Evolutionary conservation across 306 rosid species (phyloP), one percentile per base, ranked within the genome.

Genomic region (Elaeagnus macrophylla): DNA sequence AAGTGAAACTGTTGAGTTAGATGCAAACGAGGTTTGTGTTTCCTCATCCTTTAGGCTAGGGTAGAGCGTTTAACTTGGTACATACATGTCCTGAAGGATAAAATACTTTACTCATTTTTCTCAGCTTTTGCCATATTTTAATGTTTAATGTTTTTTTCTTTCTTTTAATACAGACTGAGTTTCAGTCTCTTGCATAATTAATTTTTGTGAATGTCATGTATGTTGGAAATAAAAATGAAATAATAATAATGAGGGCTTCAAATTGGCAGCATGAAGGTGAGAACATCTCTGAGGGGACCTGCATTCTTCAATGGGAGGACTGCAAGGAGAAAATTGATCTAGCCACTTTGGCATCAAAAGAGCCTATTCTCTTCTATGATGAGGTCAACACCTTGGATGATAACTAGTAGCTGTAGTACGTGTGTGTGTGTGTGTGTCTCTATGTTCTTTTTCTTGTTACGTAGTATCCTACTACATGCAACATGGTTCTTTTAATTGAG

Each of bases 341-440:
- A 39, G 76, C 68, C 72, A 83, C 96, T 41, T 66, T 91, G 68
- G 70, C 96, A 15, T 77, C 85, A 13, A 84, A 87, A 67, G 99
- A 91, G 77, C 95, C 99, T 64, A 91, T 91, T 66, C 93, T 91
- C 55, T 91, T 91, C 73, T 91, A 82, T 69, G 99, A 91, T 20
- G 99, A 91, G 93, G 97, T 86, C 54, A 57, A 58, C 54, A 62
- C 50, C 51, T 53, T 63, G 16, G 46, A 10, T 49, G 35, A 54
- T 62, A 19, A 13, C 48, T 35, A 19, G 17, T 53, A 38, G 37
- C 61, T n/a, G 17, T 53, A 38, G 37, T 57, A 56, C 32, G 4
- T 25, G 32, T 25, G 32, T 25, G 32, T 25, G n/a, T n/a, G 51
- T 5, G 4, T 25, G 32, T 25, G 32, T 25, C 4, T 25, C 0